Percentiles rank a stretch among this genome's conserved stretches.
These are phyloP conservation scores for Penicillium italicum DNA, from an alignment of 2,329 filamentous ascomycete species.

Conservation along the genomic window DNA sequence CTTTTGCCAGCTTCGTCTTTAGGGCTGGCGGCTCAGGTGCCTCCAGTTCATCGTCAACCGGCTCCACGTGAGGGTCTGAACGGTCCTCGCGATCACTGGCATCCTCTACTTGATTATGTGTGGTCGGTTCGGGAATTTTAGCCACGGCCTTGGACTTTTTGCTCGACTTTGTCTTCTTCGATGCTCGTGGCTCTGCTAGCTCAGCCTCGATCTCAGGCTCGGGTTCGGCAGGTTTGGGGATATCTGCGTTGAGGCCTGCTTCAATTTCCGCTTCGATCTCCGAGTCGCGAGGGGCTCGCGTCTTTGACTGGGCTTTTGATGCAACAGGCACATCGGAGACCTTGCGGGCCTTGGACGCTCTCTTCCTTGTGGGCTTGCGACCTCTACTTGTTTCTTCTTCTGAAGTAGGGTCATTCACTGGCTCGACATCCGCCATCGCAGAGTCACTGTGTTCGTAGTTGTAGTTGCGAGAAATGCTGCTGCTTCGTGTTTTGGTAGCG, in stretches of 20 bases:
- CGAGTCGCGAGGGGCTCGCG: constrained; percentile 55
- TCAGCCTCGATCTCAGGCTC: constrained; percentile 9
- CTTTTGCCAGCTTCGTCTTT: constrained; percentile 21
- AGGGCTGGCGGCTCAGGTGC: constrained; percentile 16
- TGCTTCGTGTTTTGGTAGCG: constrained; percentile 51
- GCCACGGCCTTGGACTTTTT: constrained; percentile 28
- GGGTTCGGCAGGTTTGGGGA: constrained; percentile 52
- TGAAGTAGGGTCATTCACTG: constrained; percentile 18
- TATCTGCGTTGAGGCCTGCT: constrained; percentile 58
- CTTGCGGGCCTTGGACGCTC: constrained; percentile 48
- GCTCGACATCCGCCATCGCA: constrained; percentile 30
- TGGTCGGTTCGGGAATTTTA: constrained; percentile 7
- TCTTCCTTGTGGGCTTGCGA: constrained; percentile 40
- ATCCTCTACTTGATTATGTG: constrained; percentile 9
- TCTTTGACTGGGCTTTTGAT: constrained; percentile 48
- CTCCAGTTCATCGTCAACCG: constrained; percentile 6
- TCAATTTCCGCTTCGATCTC: constrained; percentile 65
- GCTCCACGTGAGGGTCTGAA: constrained; percentile 2
- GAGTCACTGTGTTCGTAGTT: constrained; percentile 35
- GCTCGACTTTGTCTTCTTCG: constrained; percentile 29
- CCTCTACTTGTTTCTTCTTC: constrained; percentile 46
- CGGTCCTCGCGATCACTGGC: constrained; percentile 9
- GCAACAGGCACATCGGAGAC: constrained; percentile 47
- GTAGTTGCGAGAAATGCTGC: constrained; percentile 41
- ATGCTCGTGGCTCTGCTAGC: constrained; percentile 28